Conservation (phyloP, 2,329 filamentous ascomycete species). For the Magnaporthiopsis incrustans region DNA sequence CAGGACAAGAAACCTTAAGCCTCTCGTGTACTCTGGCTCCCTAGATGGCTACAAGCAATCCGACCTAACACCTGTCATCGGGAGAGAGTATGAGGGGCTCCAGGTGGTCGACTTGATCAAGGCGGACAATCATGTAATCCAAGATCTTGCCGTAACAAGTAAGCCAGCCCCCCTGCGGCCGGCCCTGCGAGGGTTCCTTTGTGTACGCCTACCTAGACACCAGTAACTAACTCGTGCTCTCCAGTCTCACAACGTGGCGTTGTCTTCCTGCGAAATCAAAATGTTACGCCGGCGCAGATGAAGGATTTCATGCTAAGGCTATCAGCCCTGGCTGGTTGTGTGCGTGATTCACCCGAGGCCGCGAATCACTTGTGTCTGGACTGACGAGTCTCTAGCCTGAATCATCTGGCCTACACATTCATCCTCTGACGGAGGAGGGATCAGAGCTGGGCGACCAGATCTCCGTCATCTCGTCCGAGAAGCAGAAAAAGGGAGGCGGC, state of each 20-base stretch:
- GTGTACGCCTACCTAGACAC: not conserved
- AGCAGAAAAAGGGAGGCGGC: slow-evolving; percentile 14
- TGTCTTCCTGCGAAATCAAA: slow-evolving; percentile 41
- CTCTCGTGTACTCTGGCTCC: slow-evolving; percentile 18
- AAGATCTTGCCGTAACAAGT: slow-evolving; percentile 53
- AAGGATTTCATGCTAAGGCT: slow-evolving; percentile 36
- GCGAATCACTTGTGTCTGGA: slow-evolving; percentile 11
- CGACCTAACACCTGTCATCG: slow-evolving; percentile 40
- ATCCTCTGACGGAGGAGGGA: slow-evolving; percentile 27
- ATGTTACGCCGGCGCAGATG: slow-evolving; percentile 33
- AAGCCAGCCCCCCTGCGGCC: slow-evolving; percentile 11
- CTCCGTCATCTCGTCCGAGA: slow-evolving; percentile 37
- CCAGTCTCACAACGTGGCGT: slow-evolving; percentile 39
- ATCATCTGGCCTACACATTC: slow-evolving; percentile 43
- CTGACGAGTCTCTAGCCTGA: slow-evolving; percentile 26
- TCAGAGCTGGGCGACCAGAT: slow-evolving; percentile 29
- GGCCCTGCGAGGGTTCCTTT: not conserved
- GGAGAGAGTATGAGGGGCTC: slow-evolving; percentile 35
- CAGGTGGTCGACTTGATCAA: slow-evolving; percentile 26
- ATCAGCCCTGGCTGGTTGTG: slow-evolving; percentile 33
- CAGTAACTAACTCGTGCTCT: not conserved
- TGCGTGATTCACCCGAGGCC: slow-evolving; percentile 15
- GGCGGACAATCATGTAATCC: slow-evolving; percentile 37
- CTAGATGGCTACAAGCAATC: slow-evolving; percentile 23
- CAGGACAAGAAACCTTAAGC: slow-evolving; percentile 13